Evolutionary conservation across 1,284 basidiomycete species (phyloP), one percentile per base, ranked within the genome.

Genomic region (Sphaerobolus stellatus): DNA sequence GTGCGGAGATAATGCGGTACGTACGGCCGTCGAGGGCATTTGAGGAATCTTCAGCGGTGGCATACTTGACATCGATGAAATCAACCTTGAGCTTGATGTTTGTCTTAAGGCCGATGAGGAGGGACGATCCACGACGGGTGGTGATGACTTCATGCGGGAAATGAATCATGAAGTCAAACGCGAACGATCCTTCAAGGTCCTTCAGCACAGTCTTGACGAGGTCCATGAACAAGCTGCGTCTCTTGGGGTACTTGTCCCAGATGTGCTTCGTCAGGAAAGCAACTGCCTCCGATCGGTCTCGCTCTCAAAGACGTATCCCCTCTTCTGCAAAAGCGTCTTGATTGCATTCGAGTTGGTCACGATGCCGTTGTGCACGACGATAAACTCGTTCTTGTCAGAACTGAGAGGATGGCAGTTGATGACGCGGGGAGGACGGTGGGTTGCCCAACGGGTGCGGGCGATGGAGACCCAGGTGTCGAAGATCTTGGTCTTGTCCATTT

Each of bases 41-140:
- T 75, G 75, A 87, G 56, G 73, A 75, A 57, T 90, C 66, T 29
- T 73, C 89, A 43, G 85, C 80, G 44, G 85, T 86, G 34, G 90
- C 83, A 66, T 97, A 86, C 71, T 99, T 95, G 59, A 99, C 97
- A 73, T 99, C 97, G 55, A 99, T 96, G 69, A 99, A 99, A 78
- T 99, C 97, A 48, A 98, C 96, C 80, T 99, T 99, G 70, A 99
- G 84, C 77, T 99, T 99, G 82, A 96, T 95, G 72, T 99, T 96
- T 30, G 97, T 98, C 88, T 99, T 99, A 71, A 99, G 96, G 78
- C 97, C 97, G 67, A 99, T 89, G 56, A 99, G 76, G 27, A 99
- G 85, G 24, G 97, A 97, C 27, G 96, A 99, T 66, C 97, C 97
- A 66, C 97, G 92, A 65, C 95, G 92, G 57, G 95, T 93, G 55